Evolutionary conservation across 352 stramenopile genomes (phyloP), one percentile per base, ranked within the genome.

Genomic region (Phytopythium boreale): DNA sequence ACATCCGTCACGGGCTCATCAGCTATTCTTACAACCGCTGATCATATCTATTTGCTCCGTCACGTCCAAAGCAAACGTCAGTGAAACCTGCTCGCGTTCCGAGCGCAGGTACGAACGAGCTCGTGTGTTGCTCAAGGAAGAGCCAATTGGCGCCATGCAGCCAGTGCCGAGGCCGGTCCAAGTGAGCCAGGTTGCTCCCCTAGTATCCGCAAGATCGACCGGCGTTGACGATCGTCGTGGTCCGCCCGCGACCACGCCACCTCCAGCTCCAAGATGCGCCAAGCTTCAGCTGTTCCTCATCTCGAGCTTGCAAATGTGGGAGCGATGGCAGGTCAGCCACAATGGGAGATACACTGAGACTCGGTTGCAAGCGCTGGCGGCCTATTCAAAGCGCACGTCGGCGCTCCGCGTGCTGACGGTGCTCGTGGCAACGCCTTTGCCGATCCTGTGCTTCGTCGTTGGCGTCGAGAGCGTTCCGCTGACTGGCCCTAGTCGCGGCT

Each of bases 301-400:
- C 22, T 36, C 24, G 10, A 14, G 2, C 37, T 43, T 53, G 24
- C 37, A 61, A 6, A 3, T 29, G 17, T 61, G 56, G 52, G 56
- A 61, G 56, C 56, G 39, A 6, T 61, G 41, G 26, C 56, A 61
- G 27, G 56, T 61, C 6, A 61, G 56, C 26, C 37, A 52, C 43
- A 14, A 52, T 6, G 56, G 56, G 7, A 34, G 56, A 14, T 61
- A 61, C 27, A 61, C 56, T 4, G 56, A 51, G 27, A 10, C 56
- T 12, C 37, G 56, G 4, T 27, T 61, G 15, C 56, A 27, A 26
- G 39, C 7, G 14, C 56, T 61, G 17, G 41, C 56, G 7, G 56
- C 12, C 0, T 61, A 61, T n/a, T 53, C 37, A 6, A 61, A 61
- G 17, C 24, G 19, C 6, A 26, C 39, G 56, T 61, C 56, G 4